Percentiles rank a stretch among this genome's conserved stretches.
These are phyloP conservation scores for Iberis pinnata DNA, from an alignment of 345 rosid genomes.

Conservation along the genomic window DNA sequence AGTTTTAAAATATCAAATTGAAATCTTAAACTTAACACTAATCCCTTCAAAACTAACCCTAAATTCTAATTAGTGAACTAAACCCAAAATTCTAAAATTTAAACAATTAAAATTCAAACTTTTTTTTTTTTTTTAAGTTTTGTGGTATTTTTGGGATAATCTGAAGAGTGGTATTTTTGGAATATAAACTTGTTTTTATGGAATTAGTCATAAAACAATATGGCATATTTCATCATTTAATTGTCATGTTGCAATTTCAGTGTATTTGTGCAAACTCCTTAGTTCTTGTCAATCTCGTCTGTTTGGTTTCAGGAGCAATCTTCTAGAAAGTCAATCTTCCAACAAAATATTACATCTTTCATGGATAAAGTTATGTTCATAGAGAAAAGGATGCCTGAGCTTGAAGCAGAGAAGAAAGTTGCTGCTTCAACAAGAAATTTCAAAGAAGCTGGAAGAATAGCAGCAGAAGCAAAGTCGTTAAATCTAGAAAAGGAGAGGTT, in stretches of 20 bases:
- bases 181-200: too few relatives aligned
- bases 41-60: too few relatives aligned
- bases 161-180: too few relatives aligned
- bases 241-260: neutral
- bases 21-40: too few relatives aligned
- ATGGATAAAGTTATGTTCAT: slow-evolving; percentile 62
- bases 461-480: slow-evolving; percentile 82
- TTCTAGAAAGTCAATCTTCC: slow-evolving; percentile 70
- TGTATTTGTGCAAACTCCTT: neutral
- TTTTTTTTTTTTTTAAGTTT: too few relatives aligned
- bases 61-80: too few relatives aligned
- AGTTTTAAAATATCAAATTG: too few relatives aligned
- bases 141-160: too few relatives aligned
- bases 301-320: slow-evolving; percentile 51
- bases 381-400: slow-evolving; percentile 76
- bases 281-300: slow-evolving; percentile 8
- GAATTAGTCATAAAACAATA: too few relatives aligned
- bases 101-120: too few relatives aligned
- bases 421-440: slow-evolving; percentile 82
- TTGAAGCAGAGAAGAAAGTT: slow-evolving; percentile 84
- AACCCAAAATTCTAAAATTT: too few relatives aligned
- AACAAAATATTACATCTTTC: slow-evolving; percentile 61
- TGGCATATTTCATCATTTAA: too few relatives aligned
- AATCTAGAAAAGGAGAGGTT: slow-evolving; percentile 53
- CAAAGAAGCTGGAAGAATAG: slow-evolving; percentile 88